phyloP scores from a whole-genome alignment of 2,329 filamentous ascomycete species.

The Fusarium verrucosum region DNA sequence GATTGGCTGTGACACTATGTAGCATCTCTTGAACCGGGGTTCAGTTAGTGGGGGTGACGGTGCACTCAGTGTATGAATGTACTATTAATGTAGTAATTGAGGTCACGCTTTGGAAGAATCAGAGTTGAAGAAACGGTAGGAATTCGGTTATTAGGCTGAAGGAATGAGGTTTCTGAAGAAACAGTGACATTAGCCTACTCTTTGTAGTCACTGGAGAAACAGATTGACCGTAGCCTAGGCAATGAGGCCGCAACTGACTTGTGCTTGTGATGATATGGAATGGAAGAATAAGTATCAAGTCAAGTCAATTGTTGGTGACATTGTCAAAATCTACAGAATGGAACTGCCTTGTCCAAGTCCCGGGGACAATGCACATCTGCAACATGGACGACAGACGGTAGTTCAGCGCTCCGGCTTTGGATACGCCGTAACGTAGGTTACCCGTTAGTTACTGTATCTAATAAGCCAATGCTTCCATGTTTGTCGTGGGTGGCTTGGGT shows the following conservation, averaged over 20 bases:
- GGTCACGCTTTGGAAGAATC: slow-evolving; percentile 13
- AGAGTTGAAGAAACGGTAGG: slow-evolving; percentile 15
- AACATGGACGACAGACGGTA: slow-evolving; percentile 18
- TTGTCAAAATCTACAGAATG: background rate
- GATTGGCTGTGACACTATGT: slow-evolving; percentile 35
- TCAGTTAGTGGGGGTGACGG: slow-evolving; percentile 21
- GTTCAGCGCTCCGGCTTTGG: background rate
- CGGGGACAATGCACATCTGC: slow-evolving; percentile 9
- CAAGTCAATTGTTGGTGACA: slow-evolving; percentile 4
- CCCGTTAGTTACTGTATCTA: slow-evolving; percentile 14
- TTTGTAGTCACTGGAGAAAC: slow-evolving; percentile 1
- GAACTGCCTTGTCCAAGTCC: background rate
- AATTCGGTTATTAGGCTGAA: slow-evolving; percentile 10
- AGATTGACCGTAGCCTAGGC: slow-evolving; percentile 1
- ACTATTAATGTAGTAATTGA: no score
- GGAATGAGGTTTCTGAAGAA: slow-evolving; percentile 25
- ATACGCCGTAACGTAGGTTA: slow-evolving; percentile 9
- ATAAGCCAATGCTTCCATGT: slow-evolving; percentile 1
- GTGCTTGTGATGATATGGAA: background rate
- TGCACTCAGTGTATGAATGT: no score
- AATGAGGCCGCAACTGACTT: background rate
- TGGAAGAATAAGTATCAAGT: background rate
- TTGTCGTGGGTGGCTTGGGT: slow-evolving; percentile 10
- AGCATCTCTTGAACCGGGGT: slow-evolving; percentile 17
- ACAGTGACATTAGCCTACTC: background rate